phyloP scores from a whole-genome alignment of 352 stramenopile genomes.

The Bremia lactucae region DNA sequence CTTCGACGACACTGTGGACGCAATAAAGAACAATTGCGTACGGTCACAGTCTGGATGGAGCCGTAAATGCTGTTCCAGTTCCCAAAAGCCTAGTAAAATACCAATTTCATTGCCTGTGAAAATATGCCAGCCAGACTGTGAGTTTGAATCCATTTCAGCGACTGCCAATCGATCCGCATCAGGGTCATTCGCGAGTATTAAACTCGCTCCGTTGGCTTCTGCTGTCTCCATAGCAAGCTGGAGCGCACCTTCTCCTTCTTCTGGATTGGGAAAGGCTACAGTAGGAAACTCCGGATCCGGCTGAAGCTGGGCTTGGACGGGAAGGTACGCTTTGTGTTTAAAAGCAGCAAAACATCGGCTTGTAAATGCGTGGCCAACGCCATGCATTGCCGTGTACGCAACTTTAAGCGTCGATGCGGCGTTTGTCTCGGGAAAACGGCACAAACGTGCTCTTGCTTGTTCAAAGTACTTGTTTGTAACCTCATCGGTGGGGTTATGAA shows the following conservation, averaged over 20 bases:
- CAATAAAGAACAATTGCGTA: constrained; percentile 83
- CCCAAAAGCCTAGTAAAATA: constrained; percentile 90
- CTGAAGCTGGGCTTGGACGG: constrained; percentile 80
- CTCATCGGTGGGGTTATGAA: constrained; percentile 61
- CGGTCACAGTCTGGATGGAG: constrained; percentile 43
- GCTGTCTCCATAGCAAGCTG: constrained; percentile 88
- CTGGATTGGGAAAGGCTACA: constrained; percentile 95
- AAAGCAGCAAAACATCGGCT: constrained; percentile 88
- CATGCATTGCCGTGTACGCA: constrained; percentile 97
- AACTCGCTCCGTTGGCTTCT: constrained; percentile 41
- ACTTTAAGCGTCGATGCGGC: constrained; percentile 55
- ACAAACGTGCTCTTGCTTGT: constrained; percentile 35
- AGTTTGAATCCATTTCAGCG: constrained; percentile 76
- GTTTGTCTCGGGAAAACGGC: constrained; percentile 63
- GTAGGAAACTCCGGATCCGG: constrained; percentile 95
- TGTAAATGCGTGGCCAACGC: constrained; percentile 91
- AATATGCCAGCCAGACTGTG: constrained; percentile 84
- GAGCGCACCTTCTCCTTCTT: constrained; percentile 95
- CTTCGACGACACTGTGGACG: constrained; percentile 95
- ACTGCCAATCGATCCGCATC: constrained; percentile 96
- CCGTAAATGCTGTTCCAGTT: constrained; percentile 59
- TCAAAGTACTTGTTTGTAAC: constrained; percentile 67
- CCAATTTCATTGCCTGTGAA: constrained; percentile 99
- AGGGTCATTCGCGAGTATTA: constrained; percentile 97
- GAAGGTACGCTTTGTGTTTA: constrained; percentile 71